Percentiles rank a stretch among this genome's conserved stretches.
Conservation (phyloP, 164 flowering plant genomes). For the Nelumbo lutea region DNA sequence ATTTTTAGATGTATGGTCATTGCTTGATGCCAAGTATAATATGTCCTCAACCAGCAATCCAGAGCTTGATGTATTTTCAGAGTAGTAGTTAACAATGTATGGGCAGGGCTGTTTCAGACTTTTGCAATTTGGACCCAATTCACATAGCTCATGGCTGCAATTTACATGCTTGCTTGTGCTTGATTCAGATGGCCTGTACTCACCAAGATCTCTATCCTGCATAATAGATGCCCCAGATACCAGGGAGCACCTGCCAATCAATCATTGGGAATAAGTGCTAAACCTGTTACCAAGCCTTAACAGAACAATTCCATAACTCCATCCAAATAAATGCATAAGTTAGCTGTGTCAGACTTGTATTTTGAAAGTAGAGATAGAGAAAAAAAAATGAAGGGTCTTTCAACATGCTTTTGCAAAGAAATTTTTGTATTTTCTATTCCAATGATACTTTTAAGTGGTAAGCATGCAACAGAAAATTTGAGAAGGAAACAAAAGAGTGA, state of each 20-base stretch:
- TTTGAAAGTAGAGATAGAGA: not conserved
- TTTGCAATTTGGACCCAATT: slow-evolving; percentile 47
- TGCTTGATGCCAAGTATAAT: slow-evolving; percentile 55
- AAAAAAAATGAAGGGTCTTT: not conserved
- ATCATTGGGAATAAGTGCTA: slow-evolving; percentile 92
- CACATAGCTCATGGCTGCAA: slow-evolving; percentile 75
- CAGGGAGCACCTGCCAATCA: slow-evolving; percentile 99
- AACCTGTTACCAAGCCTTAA: slow-evolving; percentile 50
- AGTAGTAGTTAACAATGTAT: slow-evolving; percentile 48
- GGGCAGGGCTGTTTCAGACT: slow-evolving; percentile 66
- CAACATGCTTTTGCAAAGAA: no score
- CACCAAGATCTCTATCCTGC: slow-evolving; percentile 89
- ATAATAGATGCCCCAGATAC: slow-evolving; percentile 90
- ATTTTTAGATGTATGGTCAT: slow-evolving; percentile 24
- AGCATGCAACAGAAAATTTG: no score
- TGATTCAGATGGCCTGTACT: slow-evolving; percentile 71
- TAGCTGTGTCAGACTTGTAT: not conserved
- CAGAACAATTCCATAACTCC: slow-evolving; percentile 13
- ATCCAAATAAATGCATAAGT: not conserved
- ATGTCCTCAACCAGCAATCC: slow-evolving; percentile 81
- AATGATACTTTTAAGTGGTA: no score
- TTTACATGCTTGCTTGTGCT: slow-evolving; percentile 64
- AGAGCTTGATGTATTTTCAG: slow-evolving; percentile 70
- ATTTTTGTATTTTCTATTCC: no score
- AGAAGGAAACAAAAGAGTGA: no score